Evolutionary conservation across 164 flowering plant species (phyloP), one percentile per base, ranked within the genome.

Genomic region (Sedum album): DNA sequence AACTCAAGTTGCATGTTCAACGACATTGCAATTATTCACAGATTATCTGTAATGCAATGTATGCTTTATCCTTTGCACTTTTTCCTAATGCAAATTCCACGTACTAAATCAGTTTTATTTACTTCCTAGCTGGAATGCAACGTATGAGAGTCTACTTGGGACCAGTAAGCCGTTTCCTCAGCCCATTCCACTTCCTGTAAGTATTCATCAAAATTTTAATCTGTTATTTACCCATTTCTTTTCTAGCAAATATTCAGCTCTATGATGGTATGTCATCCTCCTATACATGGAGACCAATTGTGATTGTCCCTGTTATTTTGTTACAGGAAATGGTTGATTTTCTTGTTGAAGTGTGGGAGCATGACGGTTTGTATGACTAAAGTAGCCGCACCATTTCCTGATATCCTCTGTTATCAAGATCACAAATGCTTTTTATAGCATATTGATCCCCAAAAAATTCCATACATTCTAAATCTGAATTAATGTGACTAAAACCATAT

Each of bases 281-380:
- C 42, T 39, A 10, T 39, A 1, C 5, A 14, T 39, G 6, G 42
- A 14, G 13, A 17, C 36, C 25, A 11, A 33, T 68, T 38, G 15
- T 35, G 33, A 31, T 36, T 13, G 36, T 42, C n/a, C 30, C 25
- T 41, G 60, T 42, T 51, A n/a, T 64, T 33, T 23, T 31, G 30
- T 66, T 39, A 36, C 85, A 85, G n/a, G n/a, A n/a, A n/a, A n/a
- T n/a, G n/a, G n/a, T n/a, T n/a, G n/a, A n/a, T n/a, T n/a, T n/a
- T n/a, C 82, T 85, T 13, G 89, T 83, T 28, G 82, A 83, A 71
- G 41, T 81, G 17, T 85, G 89, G 89, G 89, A 85, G 75, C 84
- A 82, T 49, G 89, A 83, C 42, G 89, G 89, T 1, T 33, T 83
- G 79, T 83, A 85, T 68, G 84, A 79, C 69, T 85, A 74, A 81